Conservation (phyloP, 257 asterid genomes). For the Eucommia ulmoides region DNA sequence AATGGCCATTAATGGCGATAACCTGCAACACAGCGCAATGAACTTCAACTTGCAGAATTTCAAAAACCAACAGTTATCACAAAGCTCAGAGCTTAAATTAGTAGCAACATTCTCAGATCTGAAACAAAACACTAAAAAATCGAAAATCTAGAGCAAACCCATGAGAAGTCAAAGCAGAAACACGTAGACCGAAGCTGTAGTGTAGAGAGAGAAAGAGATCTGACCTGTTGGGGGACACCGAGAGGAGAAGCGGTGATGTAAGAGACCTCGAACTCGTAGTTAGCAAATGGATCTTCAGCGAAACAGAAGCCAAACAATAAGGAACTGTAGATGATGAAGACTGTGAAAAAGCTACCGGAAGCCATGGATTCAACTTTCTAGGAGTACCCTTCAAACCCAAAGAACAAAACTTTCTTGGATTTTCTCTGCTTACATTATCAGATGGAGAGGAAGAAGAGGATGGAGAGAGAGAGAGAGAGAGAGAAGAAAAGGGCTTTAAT, state of each 20-base stretch:
- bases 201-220: background rate
- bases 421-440: background rate
- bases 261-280: background rate
- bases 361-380: background rate
- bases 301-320: background rate
- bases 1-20: constrained; percentile 71
- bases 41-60: too few relatives aligned
- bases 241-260: constrained; percentile 2
- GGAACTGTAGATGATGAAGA: background rate
- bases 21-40: constrained; percentile 48
- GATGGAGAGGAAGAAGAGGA: background rate
- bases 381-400: background rate
- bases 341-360: background rate
- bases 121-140: background rate
- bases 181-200: too few relatives aligned
- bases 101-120: background rate
- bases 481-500: background rate
- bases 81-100: too few relatives aligned
- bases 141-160: constrained; percentile 1
- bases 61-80: too few relatives aligned
- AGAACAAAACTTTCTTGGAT: background rate
- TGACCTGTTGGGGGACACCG: constrained; percentile 2
- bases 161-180: background rate
- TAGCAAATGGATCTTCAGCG: background rate
- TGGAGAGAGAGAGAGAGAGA: background rate